Conservation (phyloP, 2,329 filamentous ascomycete species). For the Madurella mycetomatis region DNA sequence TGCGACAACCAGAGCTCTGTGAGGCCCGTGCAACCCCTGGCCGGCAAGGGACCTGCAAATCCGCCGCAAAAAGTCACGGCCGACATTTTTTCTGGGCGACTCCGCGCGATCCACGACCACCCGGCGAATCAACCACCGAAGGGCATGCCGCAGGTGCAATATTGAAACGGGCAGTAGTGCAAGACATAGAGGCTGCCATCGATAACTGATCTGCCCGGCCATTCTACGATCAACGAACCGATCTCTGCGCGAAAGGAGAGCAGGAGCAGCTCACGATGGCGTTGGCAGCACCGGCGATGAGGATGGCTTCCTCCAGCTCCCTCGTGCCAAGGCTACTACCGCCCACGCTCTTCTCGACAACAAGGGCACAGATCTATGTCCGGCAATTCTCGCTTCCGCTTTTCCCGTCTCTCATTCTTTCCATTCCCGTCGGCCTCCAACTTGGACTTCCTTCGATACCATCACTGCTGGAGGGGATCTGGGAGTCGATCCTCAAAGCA, state of each 20-base stretch:
- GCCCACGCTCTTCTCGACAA: conserved; percentile 19
- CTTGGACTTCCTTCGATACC: conserved; percentile 56
- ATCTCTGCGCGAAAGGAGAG: not conserved
- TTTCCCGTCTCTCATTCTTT: conserved; percentile 23
- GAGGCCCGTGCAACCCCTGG: conserved; percentile 25
- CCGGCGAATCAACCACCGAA: conserved; percentile 11
- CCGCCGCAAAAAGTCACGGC: conserved; percentile 1
- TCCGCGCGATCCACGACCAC: conserved; percentile 11
- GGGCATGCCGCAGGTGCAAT: conserved; percentile 11
- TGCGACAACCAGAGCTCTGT: conserved; percentile 13
- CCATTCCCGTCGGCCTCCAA: conserved; percentile 43
- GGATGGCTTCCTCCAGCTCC: conserved; percentile 20
- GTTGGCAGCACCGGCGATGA: conserved; percentile 22
- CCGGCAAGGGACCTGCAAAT: conserved; percentile 11
- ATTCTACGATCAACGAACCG: not conserved
- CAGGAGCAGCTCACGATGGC: conserved; percentile 17
- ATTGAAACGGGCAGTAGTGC: not conserved
- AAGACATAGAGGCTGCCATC: not conserved
- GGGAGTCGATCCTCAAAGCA: conserved; percentile 86
- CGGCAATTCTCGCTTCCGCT: conserved; percentile 24
- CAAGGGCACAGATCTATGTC: conserved; percentile 17
- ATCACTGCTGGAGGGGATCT: conserved; percentile 72
- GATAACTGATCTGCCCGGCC: not conserved
- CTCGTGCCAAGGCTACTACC: conserved; percentile 23
- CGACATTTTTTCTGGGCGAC: conserved; percentile 23